Conservation (phyloP, 2,329 filamentous ascomycete species). For the Colletotrichum agaves region DNA sequence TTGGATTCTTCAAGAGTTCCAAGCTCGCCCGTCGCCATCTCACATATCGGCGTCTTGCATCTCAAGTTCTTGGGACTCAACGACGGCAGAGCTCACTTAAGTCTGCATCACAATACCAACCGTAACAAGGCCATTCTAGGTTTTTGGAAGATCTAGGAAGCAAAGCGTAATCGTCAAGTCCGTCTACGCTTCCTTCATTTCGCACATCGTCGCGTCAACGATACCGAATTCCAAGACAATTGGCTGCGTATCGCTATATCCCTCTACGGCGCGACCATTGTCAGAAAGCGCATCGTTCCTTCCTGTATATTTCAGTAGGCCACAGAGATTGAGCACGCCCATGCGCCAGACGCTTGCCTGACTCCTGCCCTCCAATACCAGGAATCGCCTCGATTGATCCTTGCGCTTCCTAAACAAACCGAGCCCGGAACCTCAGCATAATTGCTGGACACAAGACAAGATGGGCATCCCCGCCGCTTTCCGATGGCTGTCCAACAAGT, state of each 20-base stretch:
- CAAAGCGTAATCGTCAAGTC: too few relatives aligned
- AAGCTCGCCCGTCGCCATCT: not conserved
- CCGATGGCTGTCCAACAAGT: slow-evolving; percentile 95
- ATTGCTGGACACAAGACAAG: slow-evolving; percentile 40
- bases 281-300: too few relatives aligned
- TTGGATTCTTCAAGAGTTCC: not conserved
- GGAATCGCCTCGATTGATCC: not conserved
- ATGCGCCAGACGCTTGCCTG: not conserved
- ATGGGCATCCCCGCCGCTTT: slow-evolving; percentile 98
- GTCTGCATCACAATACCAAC: not conserved
- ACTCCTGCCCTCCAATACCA: not conserved
- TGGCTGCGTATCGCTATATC: too few relatives aligned
- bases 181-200: not conserved
- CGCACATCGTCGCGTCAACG: not conserved
- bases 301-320: not conserved
- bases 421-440: not conserved
- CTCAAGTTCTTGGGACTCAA: too few relatives aligned
- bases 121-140: too few relatives aligned
- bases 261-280: too few relatives aligned
- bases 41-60: too few relatives aligned
- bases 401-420: not conserved
- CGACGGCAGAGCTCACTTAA: too few relatives aligned
- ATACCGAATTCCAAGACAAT: not conserved
- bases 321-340: not conserved
- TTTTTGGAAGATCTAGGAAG: too few relatives aligned